These are phyloP conservation scores for Yamadazyma membranifaciens DNA, from an alignment of 1,139 yeast genomes.

Conservation along the genomic window DNA sequence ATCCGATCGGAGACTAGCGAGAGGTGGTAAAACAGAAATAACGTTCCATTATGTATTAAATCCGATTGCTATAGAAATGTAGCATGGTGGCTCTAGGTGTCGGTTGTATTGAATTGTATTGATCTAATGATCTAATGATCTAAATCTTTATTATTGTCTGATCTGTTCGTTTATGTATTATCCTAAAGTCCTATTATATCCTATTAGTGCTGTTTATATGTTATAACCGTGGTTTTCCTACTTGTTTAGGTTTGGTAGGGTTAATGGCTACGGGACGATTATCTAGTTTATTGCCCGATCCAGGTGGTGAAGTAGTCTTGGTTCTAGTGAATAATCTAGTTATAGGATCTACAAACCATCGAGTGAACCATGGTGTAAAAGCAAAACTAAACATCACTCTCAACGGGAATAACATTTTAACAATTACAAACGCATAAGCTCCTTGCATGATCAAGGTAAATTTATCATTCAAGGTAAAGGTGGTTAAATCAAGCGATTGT, in stretches of 20 bases:
- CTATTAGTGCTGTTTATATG: not conserved
- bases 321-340: slow-evolving; percentile 28
- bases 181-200: not conserved
- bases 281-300: too few species aligned
- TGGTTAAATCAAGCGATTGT: slow-evolving; percentile 30
- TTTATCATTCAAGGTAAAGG: slow-evolving; percentile 49
- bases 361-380: slow-evolving; percentile 69
- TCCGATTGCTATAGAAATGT: too few species aligned
- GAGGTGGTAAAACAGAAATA: too few species aligned
- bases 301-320: slow-evolving; percentile 1
- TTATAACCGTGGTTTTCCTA: slow-evolving; percentile 34
- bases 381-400: slow-evolving; percentile 56
- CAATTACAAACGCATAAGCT: slow-evolving; percentile 83
- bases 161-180: not conserved
- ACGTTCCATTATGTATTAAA: too few species aligned
- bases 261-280: not conserved
- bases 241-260: slow-evolving; percentile 18
- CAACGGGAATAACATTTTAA: slow-evolving; percentile 62
- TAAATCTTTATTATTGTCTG: too few species aligned
- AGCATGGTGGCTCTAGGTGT: too few species aligned
- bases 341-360: slow-evolving; percentile 55
- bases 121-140: too few species aligned
- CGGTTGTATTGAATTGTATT: too few species aligned
- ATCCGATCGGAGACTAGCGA: too few species aligned
- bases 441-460: slow-evolving; percentile 69